These are phyloP conservation scores for Xylaria flabelliformis DNA, from an alignment of 495 filamentous ascomycete species.

Conservation along the genomic window DNA sequence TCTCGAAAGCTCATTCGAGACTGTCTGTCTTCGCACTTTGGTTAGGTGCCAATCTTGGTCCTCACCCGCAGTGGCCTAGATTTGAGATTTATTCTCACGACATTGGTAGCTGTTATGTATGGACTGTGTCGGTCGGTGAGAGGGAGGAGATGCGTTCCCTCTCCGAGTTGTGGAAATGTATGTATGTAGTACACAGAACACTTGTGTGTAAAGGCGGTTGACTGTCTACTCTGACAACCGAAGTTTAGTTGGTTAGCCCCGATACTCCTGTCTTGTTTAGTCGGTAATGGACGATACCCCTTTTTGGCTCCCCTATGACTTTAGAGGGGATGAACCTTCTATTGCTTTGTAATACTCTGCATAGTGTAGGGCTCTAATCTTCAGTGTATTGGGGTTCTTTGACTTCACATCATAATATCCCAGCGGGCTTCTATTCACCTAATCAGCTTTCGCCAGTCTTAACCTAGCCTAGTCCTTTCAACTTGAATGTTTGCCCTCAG, in stretches of 20 bases:
- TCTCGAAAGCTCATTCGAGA: constrained; percentile 9
- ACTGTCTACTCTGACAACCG: neutral
- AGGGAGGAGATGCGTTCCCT: neutral
- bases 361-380: neutral
- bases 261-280: constrained; percentile 33
- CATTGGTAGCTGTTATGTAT: neutral
- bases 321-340: neutral
- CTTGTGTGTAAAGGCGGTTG: constrained; percentile 11
- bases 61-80: neutral
- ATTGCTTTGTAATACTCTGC: neutral
- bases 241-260: constrained; percentile 23
- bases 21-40: neutral
- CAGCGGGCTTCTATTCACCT: neutral
- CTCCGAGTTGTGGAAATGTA: neutral
- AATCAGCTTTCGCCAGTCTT: neutral
- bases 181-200: constrained; percentile 20
- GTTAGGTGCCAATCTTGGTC: neutral
- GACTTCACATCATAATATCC: neutral
- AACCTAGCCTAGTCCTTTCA: neutral
- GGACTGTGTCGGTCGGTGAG: neutral
- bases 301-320: constrained; percentile 27
- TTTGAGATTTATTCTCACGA: neutral
- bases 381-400: neutral
- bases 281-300: constrained; percentile 45
- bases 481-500: neutral